Evolutionary conservation across 106 monocot species (phyloP), one percentile per base, ranked within the genome.

Genomic region (Acanthochlamys bracteata): DNA sequence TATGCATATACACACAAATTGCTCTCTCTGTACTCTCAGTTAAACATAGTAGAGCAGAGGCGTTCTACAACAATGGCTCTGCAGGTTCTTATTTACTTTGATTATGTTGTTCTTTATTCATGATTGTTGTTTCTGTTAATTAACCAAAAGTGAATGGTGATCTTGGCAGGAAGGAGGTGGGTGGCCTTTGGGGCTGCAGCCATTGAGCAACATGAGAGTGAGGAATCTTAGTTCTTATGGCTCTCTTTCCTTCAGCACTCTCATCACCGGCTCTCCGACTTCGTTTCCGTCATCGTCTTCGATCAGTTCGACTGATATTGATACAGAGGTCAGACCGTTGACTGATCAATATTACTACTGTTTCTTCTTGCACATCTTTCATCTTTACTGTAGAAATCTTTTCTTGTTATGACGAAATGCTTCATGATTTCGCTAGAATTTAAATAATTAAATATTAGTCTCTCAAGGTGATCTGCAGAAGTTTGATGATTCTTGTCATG

Each of bases 141-240:
- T 46, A 8, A 46, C 11, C 45, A 10, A 46, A 8, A 46, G 8
- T 15, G 17, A n/a, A 51, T 51, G n/a, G 13, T 19, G 13, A 51
- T 51, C 17, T 1, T 0, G 57, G 42, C 61, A 41, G 13, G 75
- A 82, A 74, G 77, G 74, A 59, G 57, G 74, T 70, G 82, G 82
- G 13, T 77, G 82, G 82, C 82, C 82, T 58, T 77, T 82, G 49
- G 74, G 82, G 0, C 51, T 76, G 57, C 76, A 63, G 59, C 73
- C 76, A 26, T 13, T 76, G 73, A 73, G 73, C 49, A 46, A 77
- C 49, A 46, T 57, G 64, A 73, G 73, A 23, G 26, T 45, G 16
- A 70, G 81, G 55, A 69, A 43, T 25, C 24, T 61, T n/a, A 74
- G 64, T 53, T 53, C 77, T 10, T 77, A 73, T 57, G 70, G 74